phyloP scores from a whole-genome alignment of 371 early-diverging fungal genomes.

The Mortierella sp. region DNA sequence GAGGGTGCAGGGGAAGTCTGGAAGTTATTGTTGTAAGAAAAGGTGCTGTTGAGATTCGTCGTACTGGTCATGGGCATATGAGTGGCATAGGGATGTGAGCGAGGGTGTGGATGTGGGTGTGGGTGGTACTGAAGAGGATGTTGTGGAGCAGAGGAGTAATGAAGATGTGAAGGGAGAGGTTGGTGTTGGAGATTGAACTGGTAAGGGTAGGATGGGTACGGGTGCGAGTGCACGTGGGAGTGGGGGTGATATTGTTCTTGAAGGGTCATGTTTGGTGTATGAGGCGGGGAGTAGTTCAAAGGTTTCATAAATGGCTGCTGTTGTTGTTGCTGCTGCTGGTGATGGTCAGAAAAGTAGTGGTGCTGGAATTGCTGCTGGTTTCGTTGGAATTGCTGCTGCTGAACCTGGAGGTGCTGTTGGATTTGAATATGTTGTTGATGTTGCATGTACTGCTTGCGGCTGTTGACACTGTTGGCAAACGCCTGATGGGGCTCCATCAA shows the following conservation, averaged over 20 bases:
- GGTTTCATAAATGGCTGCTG: constrained; percentile 1
- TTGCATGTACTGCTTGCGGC: constrained; percentile 18
- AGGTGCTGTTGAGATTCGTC: not conserved
- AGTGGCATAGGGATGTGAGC: not conserved
- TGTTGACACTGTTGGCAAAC: constrained; percentile 15
- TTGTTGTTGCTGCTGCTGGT: constrained; percentile 2
- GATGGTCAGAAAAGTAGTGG: not conserved
- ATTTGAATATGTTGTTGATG: constrained; percentile 11
- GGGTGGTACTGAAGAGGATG: not conserved
- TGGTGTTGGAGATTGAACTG: constrained; percentile 6
- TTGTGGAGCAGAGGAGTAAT: constrained; percentile 5
- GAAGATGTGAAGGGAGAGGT: constrained; percentile 17
- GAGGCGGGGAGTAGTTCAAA: no score
- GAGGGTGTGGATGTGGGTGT: constrained; percentile 7
- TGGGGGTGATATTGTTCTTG: no score
- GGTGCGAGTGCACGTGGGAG: no score
- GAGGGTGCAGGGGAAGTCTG: constrained; percentile 4
- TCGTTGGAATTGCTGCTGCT: constrained; percentile 18
- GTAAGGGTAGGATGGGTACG: constrained; percentile 6
- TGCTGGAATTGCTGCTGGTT: not conserved
- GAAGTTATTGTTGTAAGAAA: not conserved
- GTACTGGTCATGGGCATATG: constrained; percentile 3
- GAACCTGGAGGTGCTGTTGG: constrained; percentile 9
- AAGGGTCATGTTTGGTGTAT: no score
- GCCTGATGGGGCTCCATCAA: constrained; percentile 2